Conservation (phyloP, 2,329 filamentous ascomycete species). For the Aschersonia sp. region DNA sequence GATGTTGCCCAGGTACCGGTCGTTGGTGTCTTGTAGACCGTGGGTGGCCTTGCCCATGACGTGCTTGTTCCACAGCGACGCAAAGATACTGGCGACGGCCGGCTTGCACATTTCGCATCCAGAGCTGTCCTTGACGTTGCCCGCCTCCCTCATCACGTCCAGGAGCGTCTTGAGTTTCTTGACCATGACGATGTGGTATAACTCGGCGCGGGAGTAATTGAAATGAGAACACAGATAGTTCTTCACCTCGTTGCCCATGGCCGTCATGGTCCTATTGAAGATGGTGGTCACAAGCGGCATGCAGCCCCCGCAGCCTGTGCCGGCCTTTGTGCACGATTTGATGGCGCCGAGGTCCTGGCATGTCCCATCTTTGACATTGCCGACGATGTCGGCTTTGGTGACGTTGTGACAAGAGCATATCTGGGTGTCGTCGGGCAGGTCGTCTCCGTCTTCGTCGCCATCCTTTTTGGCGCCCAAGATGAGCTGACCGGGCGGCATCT, state of each 20-base stretch:
- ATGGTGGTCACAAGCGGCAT: constrained; percentile 80
- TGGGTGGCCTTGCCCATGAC: constrained; percentile 57
- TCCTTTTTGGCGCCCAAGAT: constrained; percentile 64
- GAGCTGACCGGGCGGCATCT: constrained; percentile 66
- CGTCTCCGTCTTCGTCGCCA: constrained; percentile 50
- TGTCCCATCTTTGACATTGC: constrained; percentile 57
- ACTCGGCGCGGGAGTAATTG: constrained; percentile 65
- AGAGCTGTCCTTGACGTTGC: constrained; percentile 54
- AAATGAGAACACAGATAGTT: constrained; percentile 83
- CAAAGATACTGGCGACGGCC: constrained; percentile 63
- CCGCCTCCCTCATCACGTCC: constrained; percentile 66
- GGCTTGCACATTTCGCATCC: constrained; percentile 86
- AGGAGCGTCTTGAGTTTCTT: constrained; percentile 60
- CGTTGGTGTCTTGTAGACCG: constrained; percentile 82
- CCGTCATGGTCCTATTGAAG: constrained; percentile 77
- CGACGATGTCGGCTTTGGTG: constrained; percentile 66
- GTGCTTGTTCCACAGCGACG: constrained; percentile 72
- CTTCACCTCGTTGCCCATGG: constrained; percentile 75
- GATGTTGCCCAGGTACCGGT: constrained; percentile 77
- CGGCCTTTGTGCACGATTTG: constrained; percentile 83
- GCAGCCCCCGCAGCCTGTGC: constrained; percentile 81
- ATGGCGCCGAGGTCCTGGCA: constrained; percentile 73
- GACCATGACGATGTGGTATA: constrained; percentile 82
- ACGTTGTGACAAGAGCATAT: constrained; percentile 93
- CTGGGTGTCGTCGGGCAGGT: constrained; percentile 73